A percentile compares a stretch with the other conserved stretches of the same genome.
Evolutionary conservation across 331 rosid genomes (phyloP).

Genomic region (Acacia concinna): DNA sequence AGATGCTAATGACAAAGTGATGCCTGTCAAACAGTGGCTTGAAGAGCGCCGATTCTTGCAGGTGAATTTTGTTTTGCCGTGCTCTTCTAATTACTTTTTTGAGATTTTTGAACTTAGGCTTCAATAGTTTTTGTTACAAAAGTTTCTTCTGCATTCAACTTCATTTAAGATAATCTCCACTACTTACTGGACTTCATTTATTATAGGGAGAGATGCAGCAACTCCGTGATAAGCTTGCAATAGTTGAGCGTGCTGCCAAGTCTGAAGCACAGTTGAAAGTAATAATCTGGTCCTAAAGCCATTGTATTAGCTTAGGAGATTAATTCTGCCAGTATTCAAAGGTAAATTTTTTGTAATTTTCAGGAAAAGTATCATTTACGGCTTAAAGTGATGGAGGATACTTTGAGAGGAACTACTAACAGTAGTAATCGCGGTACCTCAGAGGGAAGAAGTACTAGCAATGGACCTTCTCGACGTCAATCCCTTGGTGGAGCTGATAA

Average conservation of each 20-base stretch:
- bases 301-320: constrained; percentile 36
- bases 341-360: constrained; percentile 40
- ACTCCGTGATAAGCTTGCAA: constrained; percentile 91
- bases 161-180: constrained; percentile 18
- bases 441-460: constrained; percentile 78
- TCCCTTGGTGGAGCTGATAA: constrained; percentile 97
- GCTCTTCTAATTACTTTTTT: constrained; percentile 16
- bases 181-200: constrained; percentile 33
- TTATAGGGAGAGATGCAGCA: constrained; percentile 98
- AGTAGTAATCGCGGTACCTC: constrained; percentile 66
- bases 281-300: constrained; percentile 49
- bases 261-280: constrained; percentile 97
- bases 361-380: constrained; percentile 98
- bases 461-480: constrained; percentile 96
- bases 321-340: constrained; percentile 38
- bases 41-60: constrained; percentile 90
- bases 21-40: constrained; percentile 99
- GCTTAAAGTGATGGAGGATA: constrained; percentile 94
- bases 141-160: constrained; percentile 19
- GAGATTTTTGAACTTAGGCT: constrained; percentile 13
- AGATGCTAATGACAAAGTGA: constrained; percentile 92
- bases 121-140: background rate
- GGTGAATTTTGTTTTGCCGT: constrained; percentile 40
- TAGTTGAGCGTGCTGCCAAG: constrained; percentile 85
- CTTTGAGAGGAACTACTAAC: constrained; percentile 77